Base-by-base conservation (phyloP, 75 land plant genomes). In the Picea sitchensis region DNA sequence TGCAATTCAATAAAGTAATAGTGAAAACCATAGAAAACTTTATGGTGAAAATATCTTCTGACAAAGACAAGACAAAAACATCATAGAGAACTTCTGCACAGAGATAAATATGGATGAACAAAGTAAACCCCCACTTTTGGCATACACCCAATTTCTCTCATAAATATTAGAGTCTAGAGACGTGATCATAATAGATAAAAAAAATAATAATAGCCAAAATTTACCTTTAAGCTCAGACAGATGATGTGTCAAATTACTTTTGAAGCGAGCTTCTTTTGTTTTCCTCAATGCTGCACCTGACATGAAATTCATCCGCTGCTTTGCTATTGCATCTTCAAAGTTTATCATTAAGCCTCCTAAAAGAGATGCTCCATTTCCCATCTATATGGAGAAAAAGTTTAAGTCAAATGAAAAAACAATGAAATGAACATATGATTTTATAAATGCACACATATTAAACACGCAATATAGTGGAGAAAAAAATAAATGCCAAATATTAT, bases 151-250 rank as follows among this genome's bases (percentile, higher is more conserved):
- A 74, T 0, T 18, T 38, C 32, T 12, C 5, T 56, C 30, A 56
- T 51, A 51, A 44, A 30, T 26, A 56, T 11, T 12, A 54, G 20
- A 61, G 17, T 15, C 17, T 2, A 61, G 30, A 51, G 20, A 75
- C 54, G 14, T 75, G 58, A 11, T 21, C n/a, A 38, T n/a, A 51
- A n/a, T 23, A 13, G 2, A 47, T 5, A 18, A 7, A 44, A 73
- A 47, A 72, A 20, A 12, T 26, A 26, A 38, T 73, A 14, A 31
- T 23, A 79, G 38, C 12, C 32, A 58, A 34, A 65, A 57, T 13
- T 56, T 61, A 92, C 94, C 92, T 90, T 91, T 87, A 86, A 95
- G 92, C 71, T 93, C 96, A 11, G 64, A 77, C 59, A 91, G 75
- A 30, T 91, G 96, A 78, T 85, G 86, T 51, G 86, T 82, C 64